Percentiles rank a stretch among this genome's conserved stretches.
phyloP scores from a whole-genome alignment of 176 grass and related monocot genomes.

The Oryza longistaminata region DNA sequence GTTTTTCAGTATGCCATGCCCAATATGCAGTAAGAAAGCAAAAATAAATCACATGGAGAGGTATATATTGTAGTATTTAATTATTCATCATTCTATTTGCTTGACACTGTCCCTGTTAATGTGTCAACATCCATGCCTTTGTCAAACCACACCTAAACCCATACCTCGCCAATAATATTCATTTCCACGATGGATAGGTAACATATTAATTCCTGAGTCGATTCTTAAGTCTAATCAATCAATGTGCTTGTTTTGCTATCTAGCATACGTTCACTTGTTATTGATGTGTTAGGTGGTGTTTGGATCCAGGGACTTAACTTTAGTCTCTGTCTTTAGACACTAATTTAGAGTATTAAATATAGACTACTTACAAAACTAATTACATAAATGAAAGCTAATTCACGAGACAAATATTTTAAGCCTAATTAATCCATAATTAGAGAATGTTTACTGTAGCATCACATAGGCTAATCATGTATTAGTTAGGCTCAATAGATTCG shows the following conservation, averaged over 20 bases:
- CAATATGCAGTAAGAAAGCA: not conserved
- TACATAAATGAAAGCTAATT: too few species aligned
- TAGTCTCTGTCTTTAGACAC: too few species aligned
- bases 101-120: slow-evolving; percentile 39
- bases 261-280: not conserved
- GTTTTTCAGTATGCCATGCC: not conserved
- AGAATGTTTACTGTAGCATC: too few species aligned
- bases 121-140: slow-evolving; percentile 68
- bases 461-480: too few species aligned
- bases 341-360: too few species aligned
- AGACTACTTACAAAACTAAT: too few species aligned
- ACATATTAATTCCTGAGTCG: slow-evolving; percentile 21
- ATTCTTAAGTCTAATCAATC: slow-evolving; percentile 44
- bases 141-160: slow-evolving; percentile 58
- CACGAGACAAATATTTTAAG: too few species aligned
- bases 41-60: not conserved
- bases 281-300: slow-evolving; percentile 36
- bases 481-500: too few species aligned
- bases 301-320: too few species aligned
- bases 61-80: not conserved
- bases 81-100: slow-evolving; percentile 35
- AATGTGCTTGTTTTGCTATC: slow-evolving; percentile 7
- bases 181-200: slow-evolving; percentile 26
- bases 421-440: too few species aligned
- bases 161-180: slow-evolving; percentile 39